Evolutionary conservation across 176 grass and related monocot genomes (phyloP).

Genomic region (Typha latifolia): DNA sequence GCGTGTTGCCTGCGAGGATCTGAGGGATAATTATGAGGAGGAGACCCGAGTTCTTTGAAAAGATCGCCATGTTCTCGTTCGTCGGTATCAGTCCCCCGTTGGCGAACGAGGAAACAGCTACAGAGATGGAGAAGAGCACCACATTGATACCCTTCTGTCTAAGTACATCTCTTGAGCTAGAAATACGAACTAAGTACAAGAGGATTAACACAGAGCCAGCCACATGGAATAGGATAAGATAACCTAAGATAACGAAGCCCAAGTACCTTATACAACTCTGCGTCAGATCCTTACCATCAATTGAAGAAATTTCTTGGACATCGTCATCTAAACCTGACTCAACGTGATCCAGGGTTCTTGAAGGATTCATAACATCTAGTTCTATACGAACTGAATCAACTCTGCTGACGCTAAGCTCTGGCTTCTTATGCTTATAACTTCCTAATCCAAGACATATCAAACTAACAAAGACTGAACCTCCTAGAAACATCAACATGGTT

Average conservation of each 20-base stretch:
- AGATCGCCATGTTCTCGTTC: slow-evolving; percentile 66
- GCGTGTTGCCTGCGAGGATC: slow-evolving; percentile 52
- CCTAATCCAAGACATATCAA: slow-evolving; percentile 30
- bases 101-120: slow-evolving; percentile 38
- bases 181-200: slow-evolving; percentile 30
- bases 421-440: neutral
- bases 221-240: slow-evolving; percentile 26
- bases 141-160: slow-evolving; percentile 34
- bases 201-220: slow-evolving; percentile 28
- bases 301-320: neutral
- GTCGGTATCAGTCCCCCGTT: slow-evolving; percentile 65
- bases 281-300: slow-evolving; percentile 1
- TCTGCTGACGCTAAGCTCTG: slow-evolving; percentile 7
- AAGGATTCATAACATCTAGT: slow-evolving; percentile 16
- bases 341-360: neutral
- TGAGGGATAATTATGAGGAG: slow-evolving; percentile 46
- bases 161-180: slow-evolving; percentile 45
- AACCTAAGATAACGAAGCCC: slow-evolving; percentile 25
- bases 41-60: slow-evolving; percentile 44
- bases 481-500: slow-evolving; percentile 53
- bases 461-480: slow-evolving; percentile 60
- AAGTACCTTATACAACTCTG: slow-evolving; percentile 21
- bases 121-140: slow-evolving; percentile 36
- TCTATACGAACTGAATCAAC: slow-evolving; percentile 10
- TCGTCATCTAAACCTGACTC: neutral